Evolutionary conservation across 805 yeast species (phyloP).

Genomic region (Pichia pseudocactophila): DNA sequence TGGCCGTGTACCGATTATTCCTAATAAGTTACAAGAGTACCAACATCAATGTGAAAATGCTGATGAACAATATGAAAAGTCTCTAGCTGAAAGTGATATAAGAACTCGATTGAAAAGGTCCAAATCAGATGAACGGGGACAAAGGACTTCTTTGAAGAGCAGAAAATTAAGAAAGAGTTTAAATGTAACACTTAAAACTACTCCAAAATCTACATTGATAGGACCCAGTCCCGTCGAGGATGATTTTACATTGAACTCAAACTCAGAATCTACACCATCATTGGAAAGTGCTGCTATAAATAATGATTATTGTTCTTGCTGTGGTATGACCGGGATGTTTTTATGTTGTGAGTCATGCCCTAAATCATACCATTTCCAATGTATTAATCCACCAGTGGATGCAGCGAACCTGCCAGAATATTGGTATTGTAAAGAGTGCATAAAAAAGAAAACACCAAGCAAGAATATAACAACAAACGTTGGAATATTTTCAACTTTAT

Average conservation of each 20-base stretch:
- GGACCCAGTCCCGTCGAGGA: not conserved
- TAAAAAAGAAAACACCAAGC: constrained; percentile 27
- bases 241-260: not conserved
- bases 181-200: constrained; percentile 9
- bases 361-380: constrained; percentile 80
- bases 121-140: not conserved
- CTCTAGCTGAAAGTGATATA: constrained; percentile 10
- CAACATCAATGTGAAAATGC: not conserved
- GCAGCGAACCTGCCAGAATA: constrained; percentile 69
- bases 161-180: not conserved
- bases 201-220: not conserved
- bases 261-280: not conserved
- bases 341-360: constrained; percentile 95
- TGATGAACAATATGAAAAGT: not conserved
- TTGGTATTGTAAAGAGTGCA: constrained; percentile 84
- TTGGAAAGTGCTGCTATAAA: constrained; percentile 32
- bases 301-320: constrained; percentile 85
- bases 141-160: not conserved
- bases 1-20: not conserved
- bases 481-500: constrained; percentile 48
- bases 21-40: not conserved
- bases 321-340: constrained; percentile 84
- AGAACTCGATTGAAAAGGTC: constrained; percentile 7
- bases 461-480: constrained; percentile 17
- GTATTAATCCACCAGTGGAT: constrained; percentile 84